Base-by-base conservation (phyloP, 2,329 filamentous ascomycete genomes). In the Cladorrhinum sp. region DNA sequence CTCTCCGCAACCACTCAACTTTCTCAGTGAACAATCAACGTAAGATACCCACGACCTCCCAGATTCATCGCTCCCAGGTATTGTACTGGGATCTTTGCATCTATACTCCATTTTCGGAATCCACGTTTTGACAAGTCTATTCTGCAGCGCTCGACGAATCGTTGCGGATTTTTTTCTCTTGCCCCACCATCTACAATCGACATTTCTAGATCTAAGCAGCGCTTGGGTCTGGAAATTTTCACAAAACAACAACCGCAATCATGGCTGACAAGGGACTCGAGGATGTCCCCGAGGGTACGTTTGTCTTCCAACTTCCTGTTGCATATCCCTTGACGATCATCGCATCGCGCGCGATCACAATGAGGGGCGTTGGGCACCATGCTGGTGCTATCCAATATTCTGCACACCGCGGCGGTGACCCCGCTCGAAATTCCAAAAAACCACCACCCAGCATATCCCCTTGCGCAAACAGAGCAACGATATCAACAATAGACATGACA, bases 241-340 rank as follows among this genome's bases (percentile, higher is more conserved):
- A 74, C 73, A 67, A 75, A 72, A 71, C 68, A 65, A 55, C 73
- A 80, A 83, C 81, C 88, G 88, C 91, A 93, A 97, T 90, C 86
- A 98, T 98, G 93, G 93, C 93, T 92, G 90, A 92, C 74, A 96
- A 96, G 86, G 93, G 93, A 85, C 92, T 98, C 83, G 93, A 97
- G 85, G 93, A 98, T 79, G 89, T 96, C 81, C 89, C 91, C 78
- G 92, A 96, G 85, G 86, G 92, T 96, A 84, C 83, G 91, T 87
- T 65, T 22, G 36, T 27, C 23, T 29, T 23, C 45, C 10, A n/a
- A 57, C 7, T 36, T 13, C 10, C 16, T 18, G 18, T 45, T 22
- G 2, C 41, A 23, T 38, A 7, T 38, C 16, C 18, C 32, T 8
- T 20, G 22, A 22, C 49, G 45, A 32, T 41, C 18, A 59, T 54